These are phyloP conservation scores for Penicillium sp. DNA, from an alignment of 2,329 filamentous ascomycete genomes.

Conservation along the genomic window DNA sequence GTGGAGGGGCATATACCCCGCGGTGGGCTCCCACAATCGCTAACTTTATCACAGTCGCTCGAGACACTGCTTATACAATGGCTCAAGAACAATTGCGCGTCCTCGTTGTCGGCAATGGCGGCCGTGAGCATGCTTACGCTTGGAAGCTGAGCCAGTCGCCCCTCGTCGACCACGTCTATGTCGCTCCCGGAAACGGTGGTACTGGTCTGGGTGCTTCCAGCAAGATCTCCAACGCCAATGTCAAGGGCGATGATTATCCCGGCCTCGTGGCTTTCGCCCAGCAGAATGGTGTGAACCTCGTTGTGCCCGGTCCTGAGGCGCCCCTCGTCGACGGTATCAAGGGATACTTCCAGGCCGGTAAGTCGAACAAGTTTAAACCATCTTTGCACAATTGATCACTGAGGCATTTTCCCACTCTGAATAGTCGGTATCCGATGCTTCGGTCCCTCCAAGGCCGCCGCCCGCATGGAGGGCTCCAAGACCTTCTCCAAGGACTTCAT, in stretches of 20 bases:
- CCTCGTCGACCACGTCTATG: slow-evolving; percentile 74
- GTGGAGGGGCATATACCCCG: slow-evolving; percentile 32
- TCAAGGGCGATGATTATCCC: slow-evolving; percentile 78
- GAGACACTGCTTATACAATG: slow-evolving; percentile 41
- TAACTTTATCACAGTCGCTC: slow-evolving; percentile 32
- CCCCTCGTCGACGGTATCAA: slow-evolving; percentile 92
- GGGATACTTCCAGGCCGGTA: slow-evolving; percentile 73
- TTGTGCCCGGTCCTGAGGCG: slow-evolving; percentile 89
- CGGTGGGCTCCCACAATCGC: slow-evolving; percentile 29
- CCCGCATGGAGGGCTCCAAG: slow-evolving; percentile 94
- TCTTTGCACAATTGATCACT: slow-evolving; percentile 2
- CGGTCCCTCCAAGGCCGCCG: slow-evolving; percentile 82
- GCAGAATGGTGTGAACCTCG: slow-evolving; percentile 75
- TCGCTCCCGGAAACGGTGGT: slow-evolving; percentile 82
- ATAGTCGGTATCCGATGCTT: slow-evolving; percentile 77
- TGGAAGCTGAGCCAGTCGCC: slow-evolving; percentile 91
- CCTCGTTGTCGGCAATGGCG: slow-evolving; percentile 90
- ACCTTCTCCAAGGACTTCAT: slow-evolving; percentile 98
- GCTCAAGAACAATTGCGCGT: slow-evolving; percentile 65
- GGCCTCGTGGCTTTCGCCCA: slow-evolving; percentile 77
- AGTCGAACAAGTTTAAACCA: slow-evolving; percentile 20
- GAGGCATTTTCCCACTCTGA: slow-evolving; percentile 12
- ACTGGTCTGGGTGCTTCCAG: slow-evolving; percentile 62
- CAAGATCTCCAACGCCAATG: slow-evolving; percentile 75
- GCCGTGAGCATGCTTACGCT: slow-evolving; percentile 90